Conservation (phyloP, 352 stramenopile species). For the Phytophthora kernoviae region DNA sequence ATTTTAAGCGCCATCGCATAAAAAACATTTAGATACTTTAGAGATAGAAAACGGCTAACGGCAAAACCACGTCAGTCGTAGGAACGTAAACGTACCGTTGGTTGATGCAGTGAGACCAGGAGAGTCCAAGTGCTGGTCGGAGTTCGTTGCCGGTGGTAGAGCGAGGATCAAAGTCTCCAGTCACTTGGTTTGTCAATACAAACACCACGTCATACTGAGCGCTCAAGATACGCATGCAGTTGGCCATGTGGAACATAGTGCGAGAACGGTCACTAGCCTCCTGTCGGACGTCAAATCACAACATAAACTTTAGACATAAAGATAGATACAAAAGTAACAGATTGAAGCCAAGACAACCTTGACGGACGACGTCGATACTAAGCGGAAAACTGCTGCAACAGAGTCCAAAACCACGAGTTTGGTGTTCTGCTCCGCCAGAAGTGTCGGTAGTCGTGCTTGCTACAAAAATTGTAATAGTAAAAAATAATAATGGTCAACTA, state of each 20-base stretch:
- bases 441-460: slow-evolving; percentile 67
- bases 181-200: slow-evolving; percentile 84
- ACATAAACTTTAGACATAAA: background rate
- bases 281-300: slow-evolving; percentile 25
- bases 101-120: slow-evolving; percentile 88
- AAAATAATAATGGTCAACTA: background rate
- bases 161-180: slow-evolving; percentile 56
- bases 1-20: slow-evolving; percentile 1
- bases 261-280: slow-evolving; percentile 72
- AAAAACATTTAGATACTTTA: background rate
- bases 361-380: slow-evolving; percentile 69
- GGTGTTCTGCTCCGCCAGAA: slow-evolving; percentile 74
- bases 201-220: slow-evolving; percentile 81
- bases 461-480: slow-evolving; percentile 17
- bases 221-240: slow-evolving; percentile 85
- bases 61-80: too few relatives aligned
- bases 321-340: background rate
- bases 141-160: slow-evolving; percentile 24
- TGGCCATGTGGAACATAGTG: slow-evolving; percentile 83
- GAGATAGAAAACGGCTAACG: slow-evolving; percentile 3
- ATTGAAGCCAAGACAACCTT: slow-evolving; percentile 38
- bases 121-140: slow-evolving; percentile 73
- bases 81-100: slow-evolving; percentile 59
- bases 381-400: slow-evolving; percentile 74
- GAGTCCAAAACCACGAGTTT: slow-evolving; percentile 86